Percentiles rank a stretch among this genome's conserved stretches.
Conservation (phyloP, 2,329 filamentous ascomycete genomes). For the Triangularia verruculosa region DNA sequence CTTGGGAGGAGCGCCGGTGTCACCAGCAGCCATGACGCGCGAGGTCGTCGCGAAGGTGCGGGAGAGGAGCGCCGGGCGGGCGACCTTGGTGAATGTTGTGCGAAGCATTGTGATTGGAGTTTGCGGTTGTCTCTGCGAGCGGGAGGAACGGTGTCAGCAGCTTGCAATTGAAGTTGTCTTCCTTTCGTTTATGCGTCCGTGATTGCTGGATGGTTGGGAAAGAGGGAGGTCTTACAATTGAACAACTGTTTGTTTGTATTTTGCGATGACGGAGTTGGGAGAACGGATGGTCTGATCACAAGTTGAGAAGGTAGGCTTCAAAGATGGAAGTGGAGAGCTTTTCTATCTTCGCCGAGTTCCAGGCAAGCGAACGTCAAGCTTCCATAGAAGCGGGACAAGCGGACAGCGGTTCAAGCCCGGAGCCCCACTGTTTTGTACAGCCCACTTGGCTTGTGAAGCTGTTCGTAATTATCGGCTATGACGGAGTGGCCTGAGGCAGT, state of each 20-base stretch:
- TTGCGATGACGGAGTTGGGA: slow-evolving; percentile 4
- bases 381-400: slow-evolving; percentile 16
- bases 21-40: slow-evolving; percentile 65
- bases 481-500: slow-evolving; percentile 6
- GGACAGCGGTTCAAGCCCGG: background rate
- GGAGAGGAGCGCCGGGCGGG: slow-evolving; percentile 52
- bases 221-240: background rate
- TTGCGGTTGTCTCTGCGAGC: slow-evolving; percentile 2
- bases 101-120: slow-evolving; percentile 59
- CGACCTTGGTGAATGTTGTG: slow-evolving; percentile 54
- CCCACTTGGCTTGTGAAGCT: background rate
- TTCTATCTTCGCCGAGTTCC: slow-evolving; percentile 8
- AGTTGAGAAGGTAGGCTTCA: slow-evolving; percentile 1
- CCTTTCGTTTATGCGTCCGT: background rate
- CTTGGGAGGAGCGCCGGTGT: slow-evolving; percentile 61
- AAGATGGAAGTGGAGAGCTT: slow-evolving; percentile 15
- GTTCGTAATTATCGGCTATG: background rate
- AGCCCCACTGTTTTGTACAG: background rate
- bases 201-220: background rate
- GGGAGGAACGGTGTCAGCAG: background rate
- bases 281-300: slow-evolving; percentile 23
- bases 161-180: background rate
- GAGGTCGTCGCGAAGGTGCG: slow-evolving; percentile 62
- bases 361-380: slow-evolving; percentile 19
- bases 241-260: slow-evolving; percentile 1